Percentiles rank a stretch among this genome's conserved stretches.
These are phyloP conservation scores for Stygiomarasmius scandens DNA, from an alignment of 1,284 basidiomycete genomes.

Conservation along the genomic window DNA sequence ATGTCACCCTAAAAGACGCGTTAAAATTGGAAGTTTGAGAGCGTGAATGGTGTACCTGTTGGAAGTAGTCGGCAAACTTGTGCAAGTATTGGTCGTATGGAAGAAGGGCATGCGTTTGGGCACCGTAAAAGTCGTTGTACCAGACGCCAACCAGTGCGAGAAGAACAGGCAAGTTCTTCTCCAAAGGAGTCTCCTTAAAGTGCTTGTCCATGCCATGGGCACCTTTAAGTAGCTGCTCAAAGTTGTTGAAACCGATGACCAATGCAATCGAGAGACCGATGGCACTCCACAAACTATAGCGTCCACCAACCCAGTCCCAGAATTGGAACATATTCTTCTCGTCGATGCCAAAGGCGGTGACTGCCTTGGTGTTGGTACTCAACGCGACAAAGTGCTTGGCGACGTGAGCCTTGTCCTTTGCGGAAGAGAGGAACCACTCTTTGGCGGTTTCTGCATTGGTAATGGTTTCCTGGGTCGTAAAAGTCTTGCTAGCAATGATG, in stretches of 20 bases:
- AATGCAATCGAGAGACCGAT: constrained; percentile 96
- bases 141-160: constrained; percentile 93
- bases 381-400: constrained; percentile 99
- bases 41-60: constrained; percentile 58
- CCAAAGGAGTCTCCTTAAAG: constrained; percentile 87
- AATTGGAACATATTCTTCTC: constrained; percentile 98
- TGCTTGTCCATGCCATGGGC: constrained; percentile 98
- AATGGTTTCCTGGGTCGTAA: constrained; percentile 99
- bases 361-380: constrained; percentile 94
- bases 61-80: constrained; percentile 99
- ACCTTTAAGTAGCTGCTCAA: constrained; percentile 86
- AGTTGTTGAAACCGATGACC: constrained; percentile 93
- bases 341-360: constrained; percentile 94
- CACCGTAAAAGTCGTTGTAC: constrained; percentile 98
- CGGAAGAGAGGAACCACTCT: constrained; percentile 89
- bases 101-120: constrained; percentile 93
- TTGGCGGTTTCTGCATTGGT: constrained; percentile 95
- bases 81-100: constrained; percentile 99
- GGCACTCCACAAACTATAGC: constrained; percentile 98
- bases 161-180: constrained; percentile 92
- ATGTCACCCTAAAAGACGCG: constrained; percentile 74
- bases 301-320: constrained; percentile 99
- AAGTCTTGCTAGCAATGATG: constrained; percentile 98
- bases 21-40: background rate
- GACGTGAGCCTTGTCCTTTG: constrained; percentile 88